Base-by-base conservation (phyloP, 495 filamentous ascomycete species). In the Penicillium ucsense region DNA sequence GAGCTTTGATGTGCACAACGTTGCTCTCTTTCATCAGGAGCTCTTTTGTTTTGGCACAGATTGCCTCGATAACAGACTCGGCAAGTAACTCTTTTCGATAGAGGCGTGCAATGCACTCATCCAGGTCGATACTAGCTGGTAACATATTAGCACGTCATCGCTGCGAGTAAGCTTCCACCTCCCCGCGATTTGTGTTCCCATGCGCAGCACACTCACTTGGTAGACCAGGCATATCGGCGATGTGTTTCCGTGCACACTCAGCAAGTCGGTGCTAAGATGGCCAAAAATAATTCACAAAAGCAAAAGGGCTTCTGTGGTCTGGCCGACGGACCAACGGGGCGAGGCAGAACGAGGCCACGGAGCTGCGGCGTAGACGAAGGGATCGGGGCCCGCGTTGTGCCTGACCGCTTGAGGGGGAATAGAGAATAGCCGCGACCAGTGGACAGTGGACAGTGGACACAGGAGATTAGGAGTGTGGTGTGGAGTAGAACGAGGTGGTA, bases 1-100 rank as follows among this genome's bases (percentile, higher is more conserved):
- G 92, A 10, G 92, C 90, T 46, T 82, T 81, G 49, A 98, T 94
- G 63, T 98, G 92, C 38, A 98, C 92, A 42, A 98, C 92, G 73
- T 98, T 98, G 76, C 91, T 96, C 79, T 98, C 92, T 63, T 92
- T 94, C 92, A 98, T 98, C 52, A 98, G 75, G 47, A 97, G 77
- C 67, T 98, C 92, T 55, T 98, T 98, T 8, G 94, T 89, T 66
- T 98, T 98, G 58, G 92, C 89, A 65, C 92, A 98, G 81, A 98
- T 94, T 58, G 94, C 92, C 70, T 98, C 92, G 64, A 98, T 90
- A 38, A 98, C 94, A 6, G 91, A 94, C 68, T 98, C 92, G 40
- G 94, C 92, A 28, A 98, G 76, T 43, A 98, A 76, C 63, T 97
- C 91, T 66, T 96, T 97, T 50, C 88, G 87, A 67, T 97, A 95